Percentiles rank a stretch among this genome's conserved stretches.
Conservation (phyloP, 331 rosid genomes). For the Quercus tomentella region DNA sequence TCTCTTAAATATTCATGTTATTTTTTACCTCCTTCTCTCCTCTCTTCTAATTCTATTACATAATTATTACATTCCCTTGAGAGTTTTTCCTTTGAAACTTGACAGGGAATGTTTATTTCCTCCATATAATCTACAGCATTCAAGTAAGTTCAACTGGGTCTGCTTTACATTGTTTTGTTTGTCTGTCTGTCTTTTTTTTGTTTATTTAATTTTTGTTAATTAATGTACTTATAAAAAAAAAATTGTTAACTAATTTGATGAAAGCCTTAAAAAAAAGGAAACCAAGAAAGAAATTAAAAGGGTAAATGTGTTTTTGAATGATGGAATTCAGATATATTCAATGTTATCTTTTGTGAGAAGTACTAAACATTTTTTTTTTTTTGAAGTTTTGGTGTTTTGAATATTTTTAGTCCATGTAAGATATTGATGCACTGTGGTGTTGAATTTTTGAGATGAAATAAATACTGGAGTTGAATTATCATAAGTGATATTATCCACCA, state of each 20-base stretch:
- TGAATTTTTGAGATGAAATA: background rate
- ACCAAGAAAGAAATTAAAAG: too few species aligned
- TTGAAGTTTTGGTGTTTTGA: background rate
- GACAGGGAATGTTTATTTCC: slow-evolving; percentile 53
- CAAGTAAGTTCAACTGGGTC: slow-evolving; percentile 21
- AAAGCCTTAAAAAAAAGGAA: background rate
- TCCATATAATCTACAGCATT: background rate
- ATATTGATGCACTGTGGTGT: background rate
- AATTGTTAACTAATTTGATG: background rate
- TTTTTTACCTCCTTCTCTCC: background rate
- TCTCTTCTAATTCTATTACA: background rate
- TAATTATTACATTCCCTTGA: slow-evolving; percentile 44
- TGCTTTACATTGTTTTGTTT: background rate
- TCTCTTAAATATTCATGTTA: background rate
- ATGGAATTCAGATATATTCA: background rate
- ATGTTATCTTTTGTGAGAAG: background rate
- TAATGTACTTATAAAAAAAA: too few species aligned
- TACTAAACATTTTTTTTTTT: background rate
- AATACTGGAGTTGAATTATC: background rate
- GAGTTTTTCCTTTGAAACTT: slow-evolving; percentile 34
- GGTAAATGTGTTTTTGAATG: background rate
- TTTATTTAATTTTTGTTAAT: too few species aligned
- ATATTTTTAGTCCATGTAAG: background rate
- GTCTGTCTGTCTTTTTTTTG: background rate
- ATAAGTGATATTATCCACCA: too few species aligned